Evolutionary conservation across 164 flowering plant species (phyloP).

Genomic region (Sextonia rubra): DNA sequence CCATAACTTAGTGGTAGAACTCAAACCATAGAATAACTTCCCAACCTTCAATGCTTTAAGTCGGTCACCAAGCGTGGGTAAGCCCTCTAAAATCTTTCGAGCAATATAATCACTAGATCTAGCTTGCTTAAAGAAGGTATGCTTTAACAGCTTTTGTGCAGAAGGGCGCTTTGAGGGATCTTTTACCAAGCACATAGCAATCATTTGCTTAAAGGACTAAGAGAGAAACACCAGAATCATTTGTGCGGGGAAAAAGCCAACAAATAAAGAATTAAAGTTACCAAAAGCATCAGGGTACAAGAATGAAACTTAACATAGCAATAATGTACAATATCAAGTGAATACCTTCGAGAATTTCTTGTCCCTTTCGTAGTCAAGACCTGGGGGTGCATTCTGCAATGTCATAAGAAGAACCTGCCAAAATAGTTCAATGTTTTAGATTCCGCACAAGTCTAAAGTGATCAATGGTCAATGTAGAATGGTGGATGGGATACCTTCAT

Average conservation of each 20-base stretch:
- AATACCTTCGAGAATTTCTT: conserved; percentile 85
- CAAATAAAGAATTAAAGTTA: background rate
- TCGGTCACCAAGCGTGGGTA: conserved; percentile 88
- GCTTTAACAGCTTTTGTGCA: conserved; percentile 75
- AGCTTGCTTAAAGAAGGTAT: conserved; percentile 88
- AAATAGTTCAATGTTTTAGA: conserved; percentile 4
- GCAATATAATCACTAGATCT: conserved; percentile 76
- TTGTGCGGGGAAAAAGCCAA: background rate
- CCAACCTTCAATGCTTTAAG: conserved; percentile 68
- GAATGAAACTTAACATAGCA: background rate
- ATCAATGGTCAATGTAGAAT: background rate
- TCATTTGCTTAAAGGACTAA: conserved; percentile 96
- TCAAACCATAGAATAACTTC: background rate
- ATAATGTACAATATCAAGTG: too few relatives aligned
- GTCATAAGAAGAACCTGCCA: conserved; percentile 92
- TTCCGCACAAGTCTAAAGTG: background rate
- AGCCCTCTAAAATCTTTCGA: conserved; percentile 74
- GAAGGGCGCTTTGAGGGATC: conserved; percentile 92
- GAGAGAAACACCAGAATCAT: conserved; percentile 9
- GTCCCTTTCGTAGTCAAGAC: conserved; percentile 84
- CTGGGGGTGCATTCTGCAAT: conserved; percentile 93
- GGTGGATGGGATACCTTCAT: conserved; percentile 69
- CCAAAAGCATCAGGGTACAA: background rate
- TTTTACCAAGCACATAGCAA: conserved; percentile 92
- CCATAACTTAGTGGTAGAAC: too few relatives aligned